Evolutionary conservation across 345 rosid species (phyloP).

Genomic region (Populus davidiana): DNA sequence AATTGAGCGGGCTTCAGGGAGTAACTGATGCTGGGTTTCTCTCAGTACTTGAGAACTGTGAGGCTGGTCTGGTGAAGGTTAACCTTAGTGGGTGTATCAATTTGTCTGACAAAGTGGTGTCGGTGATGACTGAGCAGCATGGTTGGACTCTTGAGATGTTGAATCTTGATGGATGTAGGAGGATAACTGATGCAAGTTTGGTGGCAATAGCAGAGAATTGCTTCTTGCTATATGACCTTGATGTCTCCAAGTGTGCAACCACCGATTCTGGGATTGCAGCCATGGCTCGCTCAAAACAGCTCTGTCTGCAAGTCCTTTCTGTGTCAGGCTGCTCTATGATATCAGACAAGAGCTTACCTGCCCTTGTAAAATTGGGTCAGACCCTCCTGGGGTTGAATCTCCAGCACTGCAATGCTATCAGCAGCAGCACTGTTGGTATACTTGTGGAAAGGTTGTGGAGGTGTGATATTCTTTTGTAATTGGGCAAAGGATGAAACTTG

Average conservation of each 20-base stretch:
- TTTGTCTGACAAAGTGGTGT: slow-evolving; percentile 50
- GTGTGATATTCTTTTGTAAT: slow-evolving; percentile 62
- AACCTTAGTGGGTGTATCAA: slow-evolving; percentile 58
- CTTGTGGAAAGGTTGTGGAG: slow-evolving; percentile 62
- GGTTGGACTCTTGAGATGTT: slow-evolving; percentile 60
- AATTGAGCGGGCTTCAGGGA: slow-evolving; percentile 60
- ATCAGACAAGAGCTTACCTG: slow-evolving; percentile 47
- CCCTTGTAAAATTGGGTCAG: slow-evolving; percentile 42
- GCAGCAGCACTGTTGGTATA: slow-evolving; percentile 36
- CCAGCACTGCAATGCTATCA: slow-evolving; percentile 60
- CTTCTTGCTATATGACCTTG: slow-evolving; percentile 53
- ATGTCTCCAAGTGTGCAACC: slow-evolving; percentile 51
- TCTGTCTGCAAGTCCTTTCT: slow-evolving; percentile 56
- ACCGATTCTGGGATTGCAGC: slow-evolving; percentile 51
- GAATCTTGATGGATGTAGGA: slow-evolving; percentile 65
- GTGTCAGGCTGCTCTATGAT: slow-evolving; percentile 53
- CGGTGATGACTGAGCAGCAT: slow-evolving; percentile 42
- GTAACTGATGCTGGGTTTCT: slow-evolving; percentile 71
- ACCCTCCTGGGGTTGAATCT: slow-evolving; percentile 62
- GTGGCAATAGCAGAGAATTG: slow-evolving; percentile 51
- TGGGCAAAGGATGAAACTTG: background rate
- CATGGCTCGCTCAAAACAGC: slow-evolving; percentile 45
- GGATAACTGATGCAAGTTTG: slow-evolving; percentile 64
- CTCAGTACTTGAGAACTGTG: slow-evolving; percentile 44
- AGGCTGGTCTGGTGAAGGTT: slow-evolving; percentile 60